Conservation (phyloP, 768 basidiomycete genomes). For the Chalciporus piperatus region DNA sequence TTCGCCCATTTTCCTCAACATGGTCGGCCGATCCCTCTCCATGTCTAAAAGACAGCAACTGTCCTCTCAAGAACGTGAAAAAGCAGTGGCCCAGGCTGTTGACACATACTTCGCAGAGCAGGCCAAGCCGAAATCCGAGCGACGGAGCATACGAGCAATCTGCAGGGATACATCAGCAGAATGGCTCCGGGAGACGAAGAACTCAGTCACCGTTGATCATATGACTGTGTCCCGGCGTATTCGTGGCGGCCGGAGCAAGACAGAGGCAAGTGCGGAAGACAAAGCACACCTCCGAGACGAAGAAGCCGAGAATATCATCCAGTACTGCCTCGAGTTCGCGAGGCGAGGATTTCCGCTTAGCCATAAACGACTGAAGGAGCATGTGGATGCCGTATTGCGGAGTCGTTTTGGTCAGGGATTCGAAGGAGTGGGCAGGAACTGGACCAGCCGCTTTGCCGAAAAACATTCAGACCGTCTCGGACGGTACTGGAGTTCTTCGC, state of each 20-base stretch:
- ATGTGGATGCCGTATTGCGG: conserved; percentile 25
- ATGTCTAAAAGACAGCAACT: conserved; percentile 9
- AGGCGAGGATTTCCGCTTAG: conserved; percentile 29
- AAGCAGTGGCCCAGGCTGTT: conserved; percentile 11
- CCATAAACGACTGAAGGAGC: conserved; percentile 19
- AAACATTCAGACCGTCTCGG: too few species aligned
- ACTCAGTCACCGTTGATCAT: background rate
- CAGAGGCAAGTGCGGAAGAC: too few species aligned
- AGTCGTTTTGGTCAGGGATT: conserved; percentile 31
- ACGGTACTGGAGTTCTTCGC: too few species aligned
- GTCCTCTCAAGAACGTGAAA: conserved; percentile 12
- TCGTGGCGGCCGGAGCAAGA: too few species aligned
- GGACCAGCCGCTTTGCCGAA: too few species aligned
- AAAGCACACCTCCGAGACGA: background rate
- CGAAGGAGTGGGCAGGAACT: conserved; percentile 31
- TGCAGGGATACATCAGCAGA: conserved; percentile 24
- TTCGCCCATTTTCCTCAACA: background rate
- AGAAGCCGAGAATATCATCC: conserved; percentile 20
- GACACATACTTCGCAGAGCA: conserved; percentile 7
- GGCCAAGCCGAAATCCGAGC: background rate
- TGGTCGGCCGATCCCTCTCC: conserved; percentile 13
- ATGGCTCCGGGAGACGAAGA: conserved; percentile 21
- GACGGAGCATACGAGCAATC: conserved; percentile 2
- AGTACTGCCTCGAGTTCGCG: conserved; percentile 20
- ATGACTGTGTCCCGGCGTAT: too few species aligned